A percentile compares a stretch with the other conserved stretches of the same genome.
Evolutionary conservation across 805 yeast genomes (phyloP).

Genomic region (Naumovozyma baii): DNA sequence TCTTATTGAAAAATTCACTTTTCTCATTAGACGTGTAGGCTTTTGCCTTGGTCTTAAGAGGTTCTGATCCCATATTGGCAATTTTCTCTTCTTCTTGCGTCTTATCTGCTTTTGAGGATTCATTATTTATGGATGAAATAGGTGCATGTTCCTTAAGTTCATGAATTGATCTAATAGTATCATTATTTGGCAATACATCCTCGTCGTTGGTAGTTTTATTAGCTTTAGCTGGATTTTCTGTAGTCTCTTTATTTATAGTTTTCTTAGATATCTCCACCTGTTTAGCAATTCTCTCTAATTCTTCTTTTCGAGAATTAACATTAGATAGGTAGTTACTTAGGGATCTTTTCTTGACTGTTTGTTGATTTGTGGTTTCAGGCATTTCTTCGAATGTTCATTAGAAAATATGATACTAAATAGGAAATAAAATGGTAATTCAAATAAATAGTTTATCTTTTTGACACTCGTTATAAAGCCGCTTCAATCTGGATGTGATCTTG

Average conservation of each 20-base stretch:
- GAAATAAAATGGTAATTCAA: too few species aligned
- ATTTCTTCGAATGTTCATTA: not conserved
- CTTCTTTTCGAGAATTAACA: slow-evolving; percentile 22
- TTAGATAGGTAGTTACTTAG: slow-evolving; percentile 28
- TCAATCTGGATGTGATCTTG: too few species aligned
- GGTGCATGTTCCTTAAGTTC: not conserved
- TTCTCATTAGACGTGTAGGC: too few species aligned
- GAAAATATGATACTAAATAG: not conserved
- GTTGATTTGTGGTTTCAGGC: slow-evolving; percentile 1
- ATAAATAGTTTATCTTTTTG: too few species aligned
- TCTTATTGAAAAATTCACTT: too few species aligned
- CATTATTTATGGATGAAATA: too few species aligned
- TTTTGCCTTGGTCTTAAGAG: too few species aligned
- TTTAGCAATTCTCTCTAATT: slow-evolving; percentile 17
- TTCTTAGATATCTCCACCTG: slow-evolving; percentile 3
- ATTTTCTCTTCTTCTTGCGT: too few species aligned
- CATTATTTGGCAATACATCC: not conserved
- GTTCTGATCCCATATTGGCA: too few species aligned
- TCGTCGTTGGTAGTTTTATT: slow-evolving; percentile 1
- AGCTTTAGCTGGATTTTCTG: slow-evolving; percentile 1
- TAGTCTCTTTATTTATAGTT: slow-evolving; percentile 3
- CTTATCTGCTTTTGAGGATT: not conserved
- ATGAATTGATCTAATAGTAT: not conserved
- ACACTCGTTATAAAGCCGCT: too few species aligned
- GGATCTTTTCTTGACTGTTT: slow-evolving; percentile 23